Evolutionary conservation across 2,329 filamentous ascomycete genomes (phyloP).

Genomic region (Aspergillus proliferans): DNA sequence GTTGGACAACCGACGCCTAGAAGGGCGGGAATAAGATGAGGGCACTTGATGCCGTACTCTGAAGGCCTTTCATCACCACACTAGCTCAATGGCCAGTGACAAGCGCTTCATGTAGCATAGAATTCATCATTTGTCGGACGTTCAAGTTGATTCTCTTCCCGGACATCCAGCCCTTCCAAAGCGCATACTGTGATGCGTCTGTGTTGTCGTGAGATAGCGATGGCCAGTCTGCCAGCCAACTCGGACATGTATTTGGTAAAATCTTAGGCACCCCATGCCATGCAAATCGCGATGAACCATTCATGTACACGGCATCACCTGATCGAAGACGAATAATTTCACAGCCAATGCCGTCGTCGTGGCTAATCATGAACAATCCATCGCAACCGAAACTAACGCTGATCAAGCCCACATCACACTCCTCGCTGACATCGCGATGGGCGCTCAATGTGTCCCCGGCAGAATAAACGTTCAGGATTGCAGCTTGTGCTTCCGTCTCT

Average conservation of each 20-base stretch:
- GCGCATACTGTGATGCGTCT: conserved; percentile 44
- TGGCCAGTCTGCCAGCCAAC: conserved; percentile 70
- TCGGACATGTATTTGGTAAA: conserved; percentile 69
- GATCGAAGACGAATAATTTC: conserved; percentile 62
- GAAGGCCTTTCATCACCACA: not conserved
- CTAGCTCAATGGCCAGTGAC: not conserved
- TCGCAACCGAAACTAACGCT: conserved; percentile 89
- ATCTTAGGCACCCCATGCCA: conserved; percentile 96
- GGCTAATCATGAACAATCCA: conserved; percentile 76
- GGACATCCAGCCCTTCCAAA: conserved; percentile 82
- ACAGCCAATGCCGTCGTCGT: conserved; percentile 46
- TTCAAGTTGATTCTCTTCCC: conserved; percentile 88
- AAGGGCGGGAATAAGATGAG: too few species aligned
- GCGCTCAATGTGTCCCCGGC: conserved; percentile 87
- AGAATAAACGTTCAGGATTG: conserved; percentile 89
- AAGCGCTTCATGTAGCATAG: conserved; percentile 2
- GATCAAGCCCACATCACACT: conserved; percentile 68
- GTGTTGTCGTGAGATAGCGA: conserved; percentile 36
- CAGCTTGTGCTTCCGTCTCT: conserved; percentile 71
- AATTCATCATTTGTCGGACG: conserved; percentile 76
- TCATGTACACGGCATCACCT: conserved; percentile 90
- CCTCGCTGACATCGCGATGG: conserved; percentile 89
- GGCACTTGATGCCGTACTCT: too few species aligned
- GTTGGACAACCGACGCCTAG: not conserved
- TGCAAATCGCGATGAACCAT: conserved; percentile 69